phyloP scores from a whole-genome alignment of 148 eudicot genomes.

The Persicaria maculosa region DNA sequence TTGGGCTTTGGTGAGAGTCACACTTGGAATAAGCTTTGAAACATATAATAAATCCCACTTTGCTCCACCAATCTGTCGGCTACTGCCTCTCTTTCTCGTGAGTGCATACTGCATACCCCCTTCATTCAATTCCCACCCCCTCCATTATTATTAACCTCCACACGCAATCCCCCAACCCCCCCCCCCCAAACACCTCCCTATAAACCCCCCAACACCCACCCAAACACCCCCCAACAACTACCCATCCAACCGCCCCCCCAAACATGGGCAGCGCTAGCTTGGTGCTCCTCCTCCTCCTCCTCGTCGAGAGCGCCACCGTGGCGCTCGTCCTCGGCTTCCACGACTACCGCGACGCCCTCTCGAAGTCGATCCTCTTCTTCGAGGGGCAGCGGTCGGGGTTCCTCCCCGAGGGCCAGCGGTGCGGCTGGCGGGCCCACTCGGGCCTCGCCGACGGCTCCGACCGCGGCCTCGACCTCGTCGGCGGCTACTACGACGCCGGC shows the following conservation, averaged over 20 bases:
- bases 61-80: constrained; percentile 11
- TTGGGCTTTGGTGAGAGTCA: constrained; percentile 11
- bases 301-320: neutral
- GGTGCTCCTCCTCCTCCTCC: neutral
- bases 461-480: constrained; percentile 42
- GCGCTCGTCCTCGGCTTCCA: constrained; percentile 19
- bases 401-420: constrained; percentile 58
- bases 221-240: neutral
- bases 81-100: constrained; percentile 12
- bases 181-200: neutral
- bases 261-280: neutral
- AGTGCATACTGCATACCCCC: neutral
- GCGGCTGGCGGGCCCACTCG: constrained; percentile 51
- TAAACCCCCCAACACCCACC: constrained; percentile 12
- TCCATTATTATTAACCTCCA: neutral
- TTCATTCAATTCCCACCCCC: constrained; percentile 8
- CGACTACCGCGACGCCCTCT: constrained; percentile 56
- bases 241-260: neutral
- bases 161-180: constrained; percentile 1
- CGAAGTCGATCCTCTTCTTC: constrained; percentile 63
- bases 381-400: constrained; percentile 88
- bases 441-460: constrained; percentile 62
- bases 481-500: constrained; percentile 92
- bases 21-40: constrained; percentile 2
- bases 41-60: neutral